Evolutionary conservation across 441 rosid species (phyloP).

Genomic region (Gossypium armourianum): DNA sequence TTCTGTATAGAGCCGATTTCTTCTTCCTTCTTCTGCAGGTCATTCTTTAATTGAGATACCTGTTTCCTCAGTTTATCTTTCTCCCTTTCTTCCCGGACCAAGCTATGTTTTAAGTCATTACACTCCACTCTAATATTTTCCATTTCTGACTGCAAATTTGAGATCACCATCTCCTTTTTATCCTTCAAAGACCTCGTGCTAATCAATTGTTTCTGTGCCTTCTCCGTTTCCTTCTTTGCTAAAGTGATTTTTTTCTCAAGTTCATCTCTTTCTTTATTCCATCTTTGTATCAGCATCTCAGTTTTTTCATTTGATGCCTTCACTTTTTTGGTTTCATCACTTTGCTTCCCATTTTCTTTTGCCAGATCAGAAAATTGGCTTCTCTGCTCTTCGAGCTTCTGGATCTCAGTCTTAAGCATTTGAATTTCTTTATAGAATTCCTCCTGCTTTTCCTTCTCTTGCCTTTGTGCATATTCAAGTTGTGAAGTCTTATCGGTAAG

Average conservation of each 20-base stretch:
- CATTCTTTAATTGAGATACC: conserved; percentile 38
- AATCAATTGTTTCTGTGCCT: conserved; percentile 36
- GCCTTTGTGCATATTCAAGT: conserved; percentile 21
- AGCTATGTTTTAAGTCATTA: conserved; percentile 33
- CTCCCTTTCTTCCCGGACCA: conserved; percentile 50
- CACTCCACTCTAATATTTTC: conserved; percentile 37
- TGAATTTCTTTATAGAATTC: conserved; percentile 34
- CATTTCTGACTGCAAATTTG: conserved; percentile 40
- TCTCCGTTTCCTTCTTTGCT: conserved; percentile 46
- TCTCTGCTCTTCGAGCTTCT: conserved; percentile 27
- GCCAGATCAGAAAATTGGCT: conserved; percentile 16
- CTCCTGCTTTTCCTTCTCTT: conserved; percentile 25
- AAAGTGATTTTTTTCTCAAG: conserved; percentile 31
- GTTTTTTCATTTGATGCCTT: conserved; percentile 34
- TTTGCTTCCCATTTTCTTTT: conserved; percentile 24
- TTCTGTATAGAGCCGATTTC: conserved; percentile 20
- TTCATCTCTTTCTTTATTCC: conserved; percentile 48
- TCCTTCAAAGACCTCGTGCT: conserved; percentile 36
- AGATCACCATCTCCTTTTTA: conserved; percentile 43
- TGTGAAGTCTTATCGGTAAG: conserved; percentile 20
- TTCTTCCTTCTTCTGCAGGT: conserved; percentile 43
- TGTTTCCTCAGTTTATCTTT: conserved; percentile 47
- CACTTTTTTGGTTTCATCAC: conserved; percentile 25
- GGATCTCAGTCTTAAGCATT: conserved; percentile 26
- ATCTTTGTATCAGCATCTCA: conserved; percentile 32